These are phyloP conservation scores for Globisporangium recalcitrans DNA, from an alignment of 352 stramenopile species.

Conservation along the genomic window DNA sequence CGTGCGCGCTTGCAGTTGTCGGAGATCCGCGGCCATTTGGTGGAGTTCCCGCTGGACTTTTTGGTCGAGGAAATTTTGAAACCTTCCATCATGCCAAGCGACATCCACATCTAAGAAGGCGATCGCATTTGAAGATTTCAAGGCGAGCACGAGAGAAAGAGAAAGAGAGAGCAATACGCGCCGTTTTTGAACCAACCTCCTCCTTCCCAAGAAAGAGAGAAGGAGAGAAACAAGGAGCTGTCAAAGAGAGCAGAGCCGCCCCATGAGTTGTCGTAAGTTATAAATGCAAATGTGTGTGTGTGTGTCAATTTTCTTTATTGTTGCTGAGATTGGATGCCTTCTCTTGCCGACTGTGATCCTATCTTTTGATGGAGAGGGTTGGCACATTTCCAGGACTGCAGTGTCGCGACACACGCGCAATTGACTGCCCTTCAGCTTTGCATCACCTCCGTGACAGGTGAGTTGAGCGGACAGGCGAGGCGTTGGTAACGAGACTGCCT, in stretches of 20 bases:
- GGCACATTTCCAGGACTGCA: too few species aligned
- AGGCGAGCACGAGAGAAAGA: neutral
- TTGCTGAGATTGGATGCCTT: neutral
- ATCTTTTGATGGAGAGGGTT: neutral
- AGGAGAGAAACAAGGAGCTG: constrained; percentile 2
- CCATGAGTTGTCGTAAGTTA: constrained; percentile 9
- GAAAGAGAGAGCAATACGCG: neutral
- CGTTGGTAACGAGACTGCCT: constrained; percentile 7
- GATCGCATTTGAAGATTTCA: neutral
- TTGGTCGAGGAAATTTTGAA: constrained; percentile 81
- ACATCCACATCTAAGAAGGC: constrained; percentile 83
- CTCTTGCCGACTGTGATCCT: neutral
- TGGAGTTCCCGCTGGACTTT: constrained; percentile 85
- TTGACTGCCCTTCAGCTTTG: neutral
- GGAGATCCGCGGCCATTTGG: constrained; percentile 79
- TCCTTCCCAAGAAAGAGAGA: too few species aligned
- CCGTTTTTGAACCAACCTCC: constrained; percentile 8
- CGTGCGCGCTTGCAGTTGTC: constrained; percentile 64
- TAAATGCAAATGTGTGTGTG: constrained; percentile 12
- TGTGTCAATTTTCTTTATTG: constrained; percentile 5
- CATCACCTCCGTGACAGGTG: neutral
- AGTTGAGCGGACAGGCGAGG: neutral
- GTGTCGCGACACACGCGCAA: neutral
- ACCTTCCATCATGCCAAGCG: constrained; percentile 69
- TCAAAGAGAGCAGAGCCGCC: neutral